Conservation (phyloP, 495 filamentous ascomycete genomes). For the Tuber brumale region DNA sequence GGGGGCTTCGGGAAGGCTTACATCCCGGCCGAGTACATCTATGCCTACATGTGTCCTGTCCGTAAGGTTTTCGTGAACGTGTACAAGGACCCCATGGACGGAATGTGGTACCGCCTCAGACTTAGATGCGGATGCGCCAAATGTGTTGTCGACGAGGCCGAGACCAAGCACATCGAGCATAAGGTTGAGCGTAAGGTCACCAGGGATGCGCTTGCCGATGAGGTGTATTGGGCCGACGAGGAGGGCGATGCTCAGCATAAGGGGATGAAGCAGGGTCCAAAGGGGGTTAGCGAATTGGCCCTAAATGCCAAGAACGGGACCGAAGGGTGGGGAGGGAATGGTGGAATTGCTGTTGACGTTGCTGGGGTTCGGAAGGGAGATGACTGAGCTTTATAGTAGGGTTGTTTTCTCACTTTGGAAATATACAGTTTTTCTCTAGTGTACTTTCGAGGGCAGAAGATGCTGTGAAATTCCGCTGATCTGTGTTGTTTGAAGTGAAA, state of each 20-base stretch:
- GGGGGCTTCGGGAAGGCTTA: neutral
- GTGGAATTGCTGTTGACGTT: neutral
- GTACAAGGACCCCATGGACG: neutral
- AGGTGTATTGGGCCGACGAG: neutral
- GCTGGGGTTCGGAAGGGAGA: neutral
- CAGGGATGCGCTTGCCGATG: neutral
- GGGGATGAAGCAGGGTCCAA: neutral
- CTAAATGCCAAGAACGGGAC: neutral
- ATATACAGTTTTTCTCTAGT: neutral
- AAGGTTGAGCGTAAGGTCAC: neutral
- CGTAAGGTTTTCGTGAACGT: slow-evolving; percentile 1
- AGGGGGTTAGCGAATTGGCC: neutral
- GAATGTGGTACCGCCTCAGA: neutral
- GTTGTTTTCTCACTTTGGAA: neutral
- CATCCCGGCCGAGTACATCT: neutral
- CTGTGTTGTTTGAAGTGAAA: neutral
- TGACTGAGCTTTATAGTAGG: neutral
- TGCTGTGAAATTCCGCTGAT: neutral
- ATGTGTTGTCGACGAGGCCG: neutral
- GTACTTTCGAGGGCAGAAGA: neutral
- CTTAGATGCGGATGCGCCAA: neutral
- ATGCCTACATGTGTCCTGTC: neutral
- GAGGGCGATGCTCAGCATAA: neutral
- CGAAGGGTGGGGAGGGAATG: neutral
- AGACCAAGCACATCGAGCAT: neutral